These are phyloP conservation scores for Trametes polyzona DNA, from an alignment of 1,284 basidiomycete genomes.

Conservation along the genomic window DNA sequence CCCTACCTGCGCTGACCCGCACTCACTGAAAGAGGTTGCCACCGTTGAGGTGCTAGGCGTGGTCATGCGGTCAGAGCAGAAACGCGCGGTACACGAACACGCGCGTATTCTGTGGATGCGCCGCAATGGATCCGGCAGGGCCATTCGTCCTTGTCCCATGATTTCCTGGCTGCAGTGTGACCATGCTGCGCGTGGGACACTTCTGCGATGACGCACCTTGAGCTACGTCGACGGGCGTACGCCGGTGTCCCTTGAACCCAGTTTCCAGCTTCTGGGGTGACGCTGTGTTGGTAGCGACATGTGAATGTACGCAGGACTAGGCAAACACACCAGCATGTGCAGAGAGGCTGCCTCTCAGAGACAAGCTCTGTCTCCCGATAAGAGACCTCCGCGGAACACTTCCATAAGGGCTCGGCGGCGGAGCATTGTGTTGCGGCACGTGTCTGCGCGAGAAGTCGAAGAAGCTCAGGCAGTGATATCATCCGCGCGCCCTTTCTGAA, in stretches of 20 bases:
- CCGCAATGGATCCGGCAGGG: background rate
- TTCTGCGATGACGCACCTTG: constrained; percentile 8
- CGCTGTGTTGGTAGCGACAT: background rate
- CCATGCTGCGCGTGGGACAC: constrained; percentile 14
- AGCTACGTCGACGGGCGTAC: background rate
- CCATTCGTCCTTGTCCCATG: background rate
- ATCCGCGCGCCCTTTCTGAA: constrained; percentile 2
- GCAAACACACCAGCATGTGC: background rate
- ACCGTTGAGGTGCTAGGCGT: constrained; percentile 4
- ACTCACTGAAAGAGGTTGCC: background rate
- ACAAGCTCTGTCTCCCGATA: background rate
- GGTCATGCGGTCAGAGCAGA: constrained; percentile 7
- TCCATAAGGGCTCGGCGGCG: background rate
- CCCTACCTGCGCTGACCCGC: background rate
- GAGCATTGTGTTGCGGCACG: constrained; percentile 5
- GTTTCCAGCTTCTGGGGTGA: background rate
- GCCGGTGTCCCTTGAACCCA: background rate
- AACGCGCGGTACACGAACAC: background rate
- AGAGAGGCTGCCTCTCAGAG: background rate
- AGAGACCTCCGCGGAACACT: background rate
- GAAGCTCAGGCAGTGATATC: constrained; percentile 18
- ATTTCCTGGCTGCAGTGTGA: constrained; percentile 14
- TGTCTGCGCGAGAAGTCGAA: constrained; percentile 12
- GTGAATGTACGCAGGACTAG: background rate
- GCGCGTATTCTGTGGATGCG: too few relatives aligned